Base-by-base conservation (phyloP, 257 asterid genomes). In the Osmanthus fragrans region DNA sequence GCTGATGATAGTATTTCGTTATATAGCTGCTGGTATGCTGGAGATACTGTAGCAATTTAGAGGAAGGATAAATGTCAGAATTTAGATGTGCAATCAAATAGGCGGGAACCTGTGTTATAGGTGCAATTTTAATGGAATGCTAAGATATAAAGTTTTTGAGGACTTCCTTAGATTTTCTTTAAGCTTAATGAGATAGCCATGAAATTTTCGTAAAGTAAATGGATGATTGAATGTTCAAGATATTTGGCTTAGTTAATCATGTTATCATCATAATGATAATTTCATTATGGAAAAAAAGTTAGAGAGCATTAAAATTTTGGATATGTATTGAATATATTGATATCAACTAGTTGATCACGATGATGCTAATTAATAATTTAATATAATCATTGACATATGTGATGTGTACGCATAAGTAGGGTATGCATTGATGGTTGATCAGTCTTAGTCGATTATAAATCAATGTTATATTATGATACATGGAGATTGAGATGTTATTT, bases 181-280 rank as follows among this genome's bases (percentile, higher is more conserved):
- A n/a, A 54, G 25, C 25, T 4, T 25, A 54, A 18, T 54, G 64
- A 25, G 2, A 2, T 30, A 30, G 32, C 32, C 32, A 30, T 30
- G 32, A 30, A 30, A 2, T 51, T 51, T 13, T 51, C 60, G 0
- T 51, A 51, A 54, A 18, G 25, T 54, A 54, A 16, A 54, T 54
- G 64, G 29, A 29, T 42, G 73, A 76, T 76, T 54, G 27, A 54
- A n/a, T 54, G 19, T 71, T 40, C 30, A 45, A 15, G 63, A 63
- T 72, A 42, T 60, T 74, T 60, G 13, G 39, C 34, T 74, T 56
- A 29, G n/a, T 27, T 37, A 39, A 45, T 0, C 5, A 4, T 30
- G 32, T 30, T 30, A 30, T 30, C 32, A 30, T 30, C 32, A 1
- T 30, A 30, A 30, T 2, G 2, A 2, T 5, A 25, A 30, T 2